A percentile compares a stretch with the other conserved stretches of the same genome.
These are phyloP conservation scores for Suillus fuscotomentosus DNA, from an alignment of 768 basidiomycete genomes.

Conservation along the genomic window DNA sequence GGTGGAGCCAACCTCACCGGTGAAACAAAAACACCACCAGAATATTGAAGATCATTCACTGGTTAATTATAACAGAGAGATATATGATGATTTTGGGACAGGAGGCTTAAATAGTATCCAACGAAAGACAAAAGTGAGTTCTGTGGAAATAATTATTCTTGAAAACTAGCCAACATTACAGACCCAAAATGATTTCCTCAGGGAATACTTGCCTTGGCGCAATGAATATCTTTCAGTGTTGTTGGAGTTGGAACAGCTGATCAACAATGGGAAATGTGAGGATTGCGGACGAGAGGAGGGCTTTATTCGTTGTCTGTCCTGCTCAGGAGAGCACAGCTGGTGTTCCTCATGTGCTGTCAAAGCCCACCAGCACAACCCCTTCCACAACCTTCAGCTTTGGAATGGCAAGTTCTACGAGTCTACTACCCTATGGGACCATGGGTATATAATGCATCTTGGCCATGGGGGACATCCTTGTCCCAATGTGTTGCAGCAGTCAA, in stretches of 20 bases:
- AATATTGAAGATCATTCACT: neutral
- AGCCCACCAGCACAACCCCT: constrained; percentile 1
- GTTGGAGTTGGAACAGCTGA: neutral
- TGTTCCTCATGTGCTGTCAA: neutral
- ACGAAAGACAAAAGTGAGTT: neutral
- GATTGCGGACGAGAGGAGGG: neutral
- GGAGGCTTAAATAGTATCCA: neutral
- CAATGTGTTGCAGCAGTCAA: neutral
- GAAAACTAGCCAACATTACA: neutral
- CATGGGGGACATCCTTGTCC: constrained; percentile 22
- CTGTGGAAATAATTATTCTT: too few species aligned
- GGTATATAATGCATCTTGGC: constrained; percentile 17
- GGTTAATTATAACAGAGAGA: neutral
- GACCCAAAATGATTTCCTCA: constrained; percentile 4
- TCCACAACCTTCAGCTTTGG: constrained; percentile 22
- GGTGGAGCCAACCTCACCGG: neutral
- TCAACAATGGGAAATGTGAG: neutral
- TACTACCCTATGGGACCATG: constrained; percentile 16
- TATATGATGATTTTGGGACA: neutral
- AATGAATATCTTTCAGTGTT: neutral
- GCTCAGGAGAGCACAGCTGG: constrained; percentile 5
- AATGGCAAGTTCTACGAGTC: constrained; percentile 16
- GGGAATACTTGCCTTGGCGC: neutral
- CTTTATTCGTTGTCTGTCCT: constrained; percentile 1
- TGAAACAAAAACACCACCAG: neutral